These are phyloP conservation scores for Stachybotrys elegans DNA, from an alignment of 2,329 filamentous ascomycete genomes.

Conservation along the genomic window DNA sequence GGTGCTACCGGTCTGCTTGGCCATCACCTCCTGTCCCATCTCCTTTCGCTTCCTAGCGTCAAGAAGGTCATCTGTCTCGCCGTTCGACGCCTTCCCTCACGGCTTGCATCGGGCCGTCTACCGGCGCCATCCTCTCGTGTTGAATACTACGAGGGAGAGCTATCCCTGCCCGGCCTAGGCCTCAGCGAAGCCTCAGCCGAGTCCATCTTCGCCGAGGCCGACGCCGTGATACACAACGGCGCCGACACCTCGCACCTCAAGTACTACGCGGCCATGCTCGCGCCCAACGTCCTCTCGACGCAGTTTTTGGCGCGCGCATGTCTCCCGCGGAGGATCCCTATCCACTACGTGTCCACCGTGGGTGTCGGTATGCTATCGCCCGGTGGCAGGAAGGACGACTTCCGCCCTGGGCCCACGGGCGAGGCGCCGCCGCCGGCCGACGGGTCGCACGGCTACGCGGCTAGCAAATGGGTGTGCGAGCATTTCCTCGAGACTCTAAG, in stretches of 20 bases:
- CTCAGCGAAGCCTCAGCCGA: neutral
- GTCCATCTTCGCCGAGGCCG: conserved; percentile 17
- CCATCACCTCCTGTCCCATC: conserved; percentile 21
- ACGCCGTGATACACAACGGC: conserved; percentile 47
- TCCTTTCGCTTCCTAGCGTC: neutral
- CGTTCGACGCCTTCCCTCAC: neutral
- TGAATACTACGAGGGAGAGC: neutral
- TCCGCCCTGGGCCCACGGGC: too few species aligned
- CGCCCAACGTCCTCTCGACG: conserved; percentile 25
- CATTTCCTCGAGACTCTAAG: neutral
- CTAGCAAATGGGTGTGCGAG: neutral
- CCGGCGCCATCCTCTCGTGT: neutral
- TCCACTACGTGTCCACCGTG: conserved; percentile 22
- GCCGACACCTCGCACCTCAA: conserved; percentile 31
- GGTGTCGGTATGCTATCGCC: too few species aligned
- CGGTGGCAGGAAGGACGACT: too few species aligned
- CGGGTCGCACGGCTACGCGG: neutral
- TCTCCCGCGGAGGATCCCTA: conserved; percentile 8
- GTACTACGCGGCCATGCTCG: conserved; percentile 23
- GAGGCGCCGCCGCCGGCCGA: neutral
- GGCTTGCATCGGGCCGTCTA: neutral
- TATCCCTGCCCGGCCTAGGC: neutral
- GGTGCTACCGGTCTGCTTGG: conserved; percentile 34
- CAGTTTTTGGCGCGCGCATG: conserved; percentile 21
- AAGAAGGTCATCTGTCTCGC: neutral